Evolutionary conservation across 208 protist species (phyloP), one percentile per base, ranked within the genome.

Genomic region (Leptomonas pyrrhocoris): DNA sequence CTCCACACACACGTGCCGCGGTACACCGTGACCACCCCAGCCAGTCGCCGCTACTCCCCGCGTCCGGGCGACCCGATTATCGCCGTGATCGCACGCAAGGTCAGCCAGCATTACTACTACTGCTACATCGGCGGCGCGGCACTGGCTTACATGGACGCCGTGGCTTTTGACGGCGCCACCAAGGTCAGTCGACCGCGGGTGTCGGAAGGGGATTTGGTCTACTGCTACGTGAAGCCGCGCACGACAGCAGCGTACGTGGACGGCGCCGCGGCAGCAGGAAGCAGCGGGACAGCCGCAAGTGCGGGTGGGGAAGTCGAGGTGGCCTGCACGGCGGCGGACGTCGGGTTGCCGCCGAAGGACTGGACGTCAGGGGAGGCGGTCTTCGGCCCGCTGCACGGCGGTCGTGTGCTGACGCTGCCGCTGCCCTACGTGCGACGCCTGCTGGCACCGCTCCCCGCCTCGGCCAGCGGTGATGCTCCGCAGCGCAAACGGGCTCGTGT

Each of bases 141-240:
- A 5, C 57, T 85, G 6, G 89, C 82, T 23, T 77, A 86, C 53
- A 78, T 96, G 28, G 88, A 93, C 62, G 84, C 81, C 9, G 55
- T 94, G 8, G 80, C 79, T 57, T 96, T 96, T 55, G 92, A 96
- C 51, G 92, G 92, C 25, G 92, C 92, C 16, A 95, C 87, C 3
- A 94, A 94, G 67, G 68, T 81, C 11, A 94, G 79, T 59, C 77
- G 80, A 0, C 92, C 92, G n/a, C 81, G 88, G 1, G 68, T 94
- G 6, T 54, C 62, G 42, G 88, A 93, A 48, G 92, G 92, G 1
- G 87, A 93, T 57, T 65, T 92, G 9, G 74, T 96, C 15, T 94
- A 94, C 80, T 80, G 80, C 40, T 83, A 88, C 72, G 86, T 96
- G 55, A 81, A 80, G 74, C 73, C 75, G n/a, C 62, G 42, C 23